These are phyloP conservation scores for Butyriboletus loyo DNA, from an alignment of 768 basidiomycete genomes.

Conservation along the genomic window DNA sequence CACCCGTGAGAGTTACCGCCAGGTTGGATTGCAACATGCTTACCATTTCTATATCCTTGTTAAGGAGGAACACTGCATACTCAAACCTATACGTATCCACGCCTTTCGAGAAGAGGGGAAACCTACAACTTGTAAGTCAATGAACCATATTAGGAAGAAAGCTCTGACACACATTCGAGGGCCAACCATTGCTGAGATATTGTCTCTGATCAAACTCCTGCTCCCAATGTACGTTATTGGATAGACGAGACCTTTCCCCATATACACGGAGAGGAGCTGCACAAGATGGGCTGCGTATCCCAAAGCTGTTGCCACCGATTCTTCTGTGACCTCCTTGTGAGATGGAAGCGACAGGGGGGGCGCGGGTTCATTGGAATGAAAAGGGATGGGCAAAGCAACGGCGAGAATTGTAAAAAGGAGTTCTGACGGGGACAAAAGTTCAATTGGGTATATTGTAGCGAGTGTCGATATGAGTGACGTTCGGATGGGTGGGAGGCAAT, in stretches of 20 bases:
- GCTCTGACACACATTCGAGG: constrained; percentile 76
- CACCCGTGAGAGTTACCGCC: constrained; percentile 3
- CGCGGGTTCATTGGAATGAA: constrained; percentile 69
- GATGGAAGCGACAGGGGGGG: constrained; percentile 70
- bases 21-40: neutral
- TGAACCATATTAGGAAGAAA: neutral
- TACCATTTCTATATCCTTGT: constrained; percentile 97
- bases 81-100: constrained; percentile 97
- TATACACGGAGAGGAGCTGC: constrained; percentile 75
- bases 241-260: constrained; percentile 76
- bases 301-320: constrained; percentile 81
- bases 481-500: constrained; percentile 50
- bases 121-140: constrained; percentile 49
- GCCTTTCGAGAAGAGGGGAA: constrained; percentile 90
- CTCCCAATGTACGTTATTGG: constrained; percentile 90
- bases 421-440: constrained; percentile 76
- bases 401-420: constrained; percentile 86
- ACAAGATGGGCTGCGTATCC: constrained; percentile 89
- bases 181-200: constrained; percentile 92
- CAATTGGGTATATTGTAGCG: constrained; percentile 84
- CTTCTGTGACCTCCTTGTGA: constrained; percentile 78
- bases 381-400: constrained; percentile 88
- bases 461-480: constrained; percentile 68
- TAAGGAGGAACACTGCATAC: constrained; percentile 94
- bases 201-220: constrained; percentile 86